Conservation (phyloP, 1,139 yeast species). For the Pichia sp. region DNA sequence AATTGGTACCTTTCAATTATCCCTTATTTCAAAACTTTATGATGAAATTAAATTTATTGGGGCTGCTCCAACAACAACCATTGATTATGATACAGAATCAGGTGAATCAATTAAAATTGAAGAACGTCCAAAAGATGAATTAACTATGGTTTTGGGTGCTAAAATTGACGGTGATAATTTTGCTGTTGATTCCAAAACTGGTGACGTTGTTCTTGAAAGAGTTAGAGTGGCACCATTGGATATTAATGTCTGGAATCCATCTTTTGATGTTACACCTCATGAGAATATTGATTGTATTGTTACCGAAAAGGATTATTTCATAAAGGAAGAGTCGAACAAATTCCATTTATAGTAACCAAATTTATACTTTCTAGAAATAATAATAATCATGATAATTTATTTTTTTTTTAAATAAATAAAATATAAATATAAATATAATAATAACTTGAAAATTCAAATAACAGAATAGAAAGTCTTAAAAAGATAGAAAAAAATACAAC, state of each 20-base stretch:
- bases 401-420: too few species aligned
- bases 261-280: slow-evolving; percentile 90
- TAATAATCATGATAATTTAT: too few species aligned
- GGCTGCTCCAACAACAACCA: slow-evolving; percentile 91
- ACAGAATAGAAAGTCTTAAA: too few species aligned
- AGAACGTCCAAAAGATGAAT: slow-evolving; percentile 75
- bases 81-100: slow-evolving; percentile 57
- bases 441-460: too few species aligned
- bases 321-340: slow-evolving; percentile 40
- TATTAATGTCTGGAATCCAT: slow-evolving; percentile 89
- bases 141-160: slow-evolving; percentile 72
- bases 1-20: slow-evolving; percentile 91
- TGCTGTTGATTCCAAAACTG: slow-evolving; percentile 14
- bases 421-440: too few species aligned
- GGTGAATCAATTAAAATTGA: slow-evolving; percentile 81
- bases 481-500: too few species aligned
- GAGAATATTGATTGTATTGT: slow-evolving; percentile 78
- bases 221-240: slow-evolving; percentile 87
- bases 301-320: slow-evolving; percentile 62
- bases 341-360: slow-evolving; percentile 34
- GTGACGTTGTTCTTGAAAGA: slow-evolving; percentile 32
- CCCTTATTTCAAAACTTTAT: slow-evolving; percentile 52
- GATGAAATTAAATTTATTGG: slow-evolving; percentile 71
- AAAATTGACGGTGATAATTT: slow-evolving; percentile 31
- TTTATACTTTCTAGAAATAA: too few species aligned